phyloP scores from a whole-genome alignment of 352 stramenopile species.

The Chloridella minuta region DNA sequence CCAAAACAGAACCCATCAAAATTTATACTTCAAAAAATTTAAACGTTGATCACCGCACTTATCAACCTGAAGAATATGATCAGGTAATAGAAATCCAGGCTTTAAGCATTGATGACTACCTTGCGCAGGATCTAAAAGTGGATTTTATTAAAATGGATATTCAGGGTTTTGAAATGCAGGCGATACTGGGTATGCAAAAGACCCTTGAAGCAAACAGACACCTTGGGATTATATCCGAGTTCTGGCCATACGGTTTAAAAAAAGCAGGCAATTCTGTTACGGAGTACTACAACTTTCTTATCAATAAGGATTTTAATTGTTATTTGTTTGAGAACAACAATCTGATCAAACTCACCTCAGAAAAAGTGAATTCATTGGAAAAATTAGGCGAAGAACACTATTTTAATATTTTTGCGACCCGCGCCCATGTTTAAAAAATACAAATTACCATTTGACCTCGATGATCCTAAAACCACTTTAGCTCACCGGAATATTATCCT shows the following conservation, averaged over 20 bases:
- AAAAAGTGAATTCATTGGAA: neutral
- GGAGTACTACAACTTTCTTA: neutral
- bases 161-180: neutral
- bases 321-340: neutral
- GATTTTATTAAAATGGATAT: conserved; percentile 7
- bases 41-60: neutral
- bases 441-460: neutral
- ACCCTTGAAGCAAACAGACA: neutral
- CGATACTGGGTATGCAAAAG: neutral
- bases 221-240: neutral
- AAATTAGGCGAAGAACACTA: neutral
- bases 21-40: conserved; percentile 1
- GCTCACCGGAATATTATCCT: neutral
- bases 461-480: neutral
- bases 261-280: neutral
- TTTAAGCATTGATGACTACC: neutral
- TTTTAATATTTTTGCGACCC: neutral
- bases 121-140: neutral
- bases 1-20: neutral
- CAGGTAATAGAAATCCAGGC: neutral
- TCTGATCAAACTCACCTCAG: neutral
- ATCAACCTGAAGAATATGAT: neutral
- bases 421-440: neutral
- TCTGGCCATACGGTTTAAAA: neutral
- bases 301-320: neutral